phyloP scores from a whole-genome alignment of 768 basidiomycete species.

The Exsudoporus frostii region DNA sequence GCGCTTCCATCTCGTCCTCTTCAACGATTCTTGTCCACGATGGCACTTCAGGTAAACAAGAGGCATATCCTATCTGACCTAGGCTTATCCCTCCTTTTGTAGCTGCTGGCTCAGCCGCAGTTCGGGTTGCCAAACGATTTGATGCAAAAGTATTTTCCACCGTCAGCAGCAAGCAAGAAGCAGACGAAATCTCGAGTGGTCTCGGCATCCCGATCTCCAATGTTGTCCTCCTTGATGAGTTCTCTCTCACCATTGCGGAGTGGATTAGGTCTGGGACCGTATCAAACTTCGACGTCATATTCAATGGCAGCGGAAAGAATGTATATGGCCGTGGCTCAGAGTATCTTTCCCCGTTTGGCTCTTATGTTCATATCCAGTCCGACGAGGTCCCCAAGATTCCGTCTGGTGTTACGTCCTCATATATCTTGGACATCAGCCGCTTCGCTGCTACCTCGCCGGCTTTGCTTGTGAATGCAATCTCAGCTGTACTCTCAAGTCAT shows the following conservation, averaged over 20 bases:
- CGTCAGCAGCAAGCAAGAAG: constrained; percentile 17
- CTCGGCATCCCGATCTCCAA: constrained; percentile 10
- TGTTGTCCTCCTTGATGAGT: constrained; percentile 11
- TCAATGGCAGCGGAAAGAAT: constrained; percentile 20
- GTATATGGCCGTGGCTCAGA: constrained; percentile 17
- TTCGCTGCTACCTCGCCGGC: constrained; percentile 19
- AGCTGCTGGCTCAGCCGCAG: constrained; percentile 25
- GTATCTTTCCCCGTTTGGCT: constrained; percentile 23
- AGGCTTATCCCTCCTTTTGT: neutral
- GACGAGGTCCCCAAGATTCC: constrained; percentile 16
- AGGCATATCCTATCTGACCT: neutral
- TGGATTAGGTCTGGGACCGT: constrained; percentile 16
- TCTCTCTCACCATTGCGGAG: neutral
- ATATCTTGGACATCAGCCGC: constrained; percentile 22
- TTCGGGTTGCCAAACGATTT: constrained; percentile 26
- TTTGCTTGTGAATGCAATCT: constrained; percentile 16
- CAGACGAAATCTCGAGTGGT: constrained; percentile 8
- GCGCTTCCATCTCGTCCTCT: constrained; percentile 16
- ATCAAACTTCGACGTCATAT: constrained; percentile 22
- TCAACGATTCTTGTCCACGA: constrained; percentile 28
- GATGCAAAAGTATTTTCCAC: constrained; percentile 21
- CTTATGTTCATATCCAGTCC: constrained; percentile 24
- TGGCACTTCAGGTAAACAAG: constrained; percentile 22
- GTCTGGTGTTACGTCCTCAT: constrained; percentile 11
- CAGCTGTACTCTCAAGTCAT: constrained; percentile 20